Conservation (phyloP, 148 eudicot genomes). For the Euryodendron excelsum region DNA sequence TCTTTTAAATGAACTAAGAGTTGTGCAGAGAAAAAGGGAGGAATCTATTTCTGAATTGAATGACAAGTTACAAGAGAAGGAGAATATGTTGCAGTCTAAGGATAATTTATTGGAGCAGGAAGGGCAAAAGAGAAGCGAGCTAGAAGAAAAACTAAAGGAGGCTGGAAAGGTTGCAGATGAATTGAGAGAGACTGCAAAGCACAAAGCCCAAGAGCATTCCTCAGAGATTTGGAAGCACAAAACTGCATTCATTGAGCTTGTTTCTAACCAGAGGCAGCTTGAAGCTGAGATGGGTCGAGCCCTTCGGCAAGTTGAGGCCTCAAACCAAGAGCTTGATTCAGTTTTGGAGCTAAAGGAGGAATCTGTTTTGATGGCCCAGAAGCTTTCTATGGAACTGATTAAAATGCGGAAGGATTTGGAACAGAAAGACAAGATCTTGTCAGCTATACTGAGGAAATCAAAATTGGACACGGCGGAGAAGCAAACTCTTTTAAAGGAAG, state of each 20-base stretch:
- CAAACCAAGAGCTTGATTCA: slow-evolving; percentile 57
- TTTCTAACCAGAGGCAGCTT: slow-evolving; percentile 79
- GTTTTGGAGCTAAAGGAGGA: slow-evolving; percentile 75
- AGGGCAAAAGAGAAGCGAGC: slow-evolving; percentile 45
- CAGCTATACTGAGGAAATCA: slow-evolving; percentile 74
- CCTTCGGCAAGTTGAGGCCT: slow-evolving; percentile 67
- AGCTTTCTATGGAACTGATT: slow-evolving; percentile 62
- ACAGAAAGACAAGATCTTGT: slow-evolving; percentile 75
- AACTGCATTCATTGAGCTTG: slow-evolving; percentile 85
- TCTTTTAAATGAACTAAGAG: slow-evolving; percentile 57
- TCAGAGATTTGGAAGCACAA: slow-evolving; percentile 72
- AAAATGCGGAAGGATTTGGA: slow-evolving; percentile 60
- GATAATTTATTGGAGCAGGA: slow-evolving; percentile 53
- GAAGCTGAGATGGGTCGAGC: slow-evolving; percentile 87
- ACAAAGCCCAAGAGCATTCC: slow-evolving; percentile 56
- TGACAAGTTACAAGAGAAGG: slow-evolving; percentile 52
- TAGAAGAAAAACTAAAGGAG: slow-evolving; percentile 54
- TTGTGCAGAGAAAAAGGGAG: slow-evolving; percentile 42
- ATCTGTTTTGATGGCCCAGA: slow-evolving; percentile 56
- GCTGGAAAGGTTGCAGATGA: slow-evolving; percentile 42
- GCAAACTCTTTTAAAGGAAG: slow-evolving; percentile 62
- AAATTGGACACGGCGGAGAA: slow-evolving; percentile 60
- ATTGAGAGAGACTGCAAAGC: slow-evolving; percentile 51
- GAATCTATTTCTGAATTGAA: slow-evolving; percentile 47
- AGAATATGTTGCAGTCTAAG: slow-evolving; percentile 42